Conservation (phyloP, 1,284 basidiomycete species). For the Moesziomyces sp. region DNA sequence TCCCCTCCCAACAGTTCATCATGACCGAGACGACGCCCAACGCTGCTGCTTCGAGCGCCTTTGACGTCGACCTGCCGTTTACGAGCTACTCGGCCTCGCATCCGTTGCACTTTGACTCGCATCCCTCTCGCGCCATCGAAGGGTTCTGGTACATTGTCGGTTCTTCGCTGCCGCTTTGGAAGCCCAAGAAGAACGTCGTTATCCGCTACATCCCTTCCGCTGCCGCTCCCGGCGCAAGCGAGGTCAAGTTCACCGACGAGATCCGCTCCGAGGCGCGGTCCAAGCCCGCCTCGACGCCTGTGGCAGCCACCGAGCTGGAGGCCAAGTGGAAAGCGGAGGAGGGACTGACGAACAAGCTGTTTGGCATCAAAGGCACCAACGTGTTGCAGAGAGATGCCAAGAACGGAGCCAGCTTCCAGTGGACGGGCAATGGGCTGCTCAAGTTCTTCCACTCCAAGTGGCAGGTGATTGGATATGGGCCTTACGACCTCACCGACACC, state of each 20-base stretch:
- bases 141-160: conserved; percentile 47
- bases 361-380: conserved; percentile 50
- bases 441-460: conserved; percentile 48
- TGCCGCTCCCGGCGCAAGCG: not conserved
- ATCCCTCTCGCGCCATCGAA: conserved; percentile 19
- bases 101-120: conserved; percentile 35
- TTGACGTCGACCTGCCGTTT: conserved; percentile 46
- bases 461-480: conserved; percentile 49
- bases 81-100: conserved; percentile 29
- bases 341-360: conserved; percentile 34
- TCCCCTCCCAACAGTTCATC: not conserved
- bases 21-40: conserved; percentile 2
- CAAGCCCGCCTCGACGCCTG: conserved; percentile 11
- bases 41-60: conserved; percentile 4
- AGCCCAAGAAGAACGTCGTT: conserved; percentile 45
- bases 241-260: conserved; percentile 47
- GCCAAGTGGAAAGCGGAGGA: conserved; percentile 41
- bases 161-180: conserved; percentile 39
- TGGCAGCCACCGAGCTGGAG: conserved; percentile 9
- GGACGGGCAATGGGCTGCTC: conserved; percentile 46
- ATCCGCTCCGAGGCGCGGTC: conserved; percentile 41
- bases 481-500: conserved; percentile 41
- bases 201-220: conserved; percentile 41
- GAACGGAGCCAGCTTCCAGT: conserved; percentile 50
- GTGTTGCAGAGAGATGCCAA: conserved; percentile 37